phyloP scores from a whole-genome alignment of 768 basidiomycete genomes.

The Phylloporus sp. region DNA sequence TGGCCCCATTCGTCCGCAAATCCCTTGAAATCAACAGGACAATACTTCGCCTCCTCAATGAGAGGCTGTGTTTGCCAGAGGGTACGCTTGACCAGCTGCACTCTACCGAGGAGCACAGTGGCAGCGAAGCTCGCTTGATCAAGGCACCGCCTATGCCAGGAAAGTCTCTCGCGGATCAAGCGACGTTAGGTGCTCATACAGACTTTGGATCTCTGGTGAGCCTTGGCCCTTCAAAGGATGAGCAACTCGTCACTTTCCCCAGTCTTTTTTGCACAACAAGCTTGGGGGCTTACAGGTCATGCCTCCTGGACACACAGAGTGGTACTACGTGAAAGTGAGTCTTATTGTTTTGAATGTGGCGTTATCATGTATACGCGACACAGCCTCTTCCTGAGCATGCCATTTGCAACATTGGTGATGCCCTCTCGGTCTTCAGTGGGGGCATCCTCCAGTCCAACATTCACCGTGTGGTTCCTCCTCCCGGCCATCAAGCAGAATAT shows the following conservation, averaged over 20 bases:
- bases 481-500: constrained; percentile 47
- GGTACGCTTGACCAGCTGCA: constrained; percentile 47
- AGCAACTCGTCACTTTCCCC: neutral
- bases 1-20: constrained; percentile 55
- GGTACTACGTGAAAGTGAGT: constrained; percentile 63
- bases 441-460: constrained; percentile 62
- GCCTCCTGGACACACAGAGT: constrained; percentile 53
- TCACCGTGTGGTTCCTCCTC: constrained; percentile 63
- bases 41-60: constrained; percentile 54
- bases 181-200: constrained; percentile 62
- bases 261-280: constrained; percentile 68
- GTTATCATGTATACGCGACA: neutral
- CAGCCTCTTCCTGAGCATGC: constrained; percentile 54
- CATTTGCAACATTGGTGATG: constrained; percentile 62
- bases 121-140: constrained; percentile 55
- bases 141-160: constrained; percentile 41
- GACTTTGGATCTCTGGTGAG: constrained; percentile 72
- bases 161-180: constrained; percentile 28
- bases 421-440: constrained; percentile 57
- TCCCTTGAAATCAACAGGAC: constrained; percentile 54
- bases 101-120: constrained; percentile 42
- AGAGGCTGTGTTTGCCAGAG: constrained; percentile 48
- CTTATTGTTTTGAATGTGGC: neutral
- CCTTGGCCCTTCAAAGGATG: neutral
- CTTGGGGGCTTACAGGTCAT: constrained; percentile 70